A percentile compares a stretch with the other conserved stretches of the same genome.
Conservation (phyloP, 2,329 filamentous ascomycete genomes). For the Phaeosphaeriaceae sp. region DNA sequence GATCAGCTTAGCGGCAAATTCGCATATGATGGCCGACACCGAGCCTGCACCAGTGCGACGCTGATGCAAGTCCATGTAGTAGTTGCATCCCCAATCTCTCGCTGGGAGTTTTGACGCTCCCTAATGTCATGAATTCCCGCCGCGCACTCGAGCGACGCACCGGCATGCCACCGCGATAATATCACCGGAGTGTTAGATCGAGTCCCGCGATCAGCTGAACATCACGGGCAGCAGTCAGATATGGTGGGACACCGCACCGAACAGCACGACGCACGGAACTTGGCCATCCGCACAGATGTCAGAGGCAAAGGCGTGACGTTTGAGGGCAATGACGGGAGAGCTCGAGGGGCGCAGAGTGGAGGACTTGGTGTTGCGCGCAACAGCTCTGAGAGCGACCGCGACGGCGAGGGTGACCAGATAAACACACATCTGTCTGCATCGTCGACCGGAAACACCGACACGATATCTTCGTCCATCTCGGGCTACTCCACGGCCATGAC, state of each 20-base stretch:
- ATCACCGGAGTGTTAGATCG: neutral
- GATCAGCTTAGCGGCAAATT: conserved; percentile 8
- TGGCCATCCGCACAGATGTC: conserved; percentile 27
- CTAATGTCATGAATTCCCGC: conserved; percentile 5
- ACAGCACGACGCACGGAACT: conserved; percentile 19
- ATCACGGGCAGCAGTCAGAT: neutral
- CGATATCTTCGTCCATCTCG: conserved; percentile 39
- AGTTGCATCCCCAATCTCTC: neutral
- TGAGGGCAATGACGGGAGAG: conserved; percentile 25
- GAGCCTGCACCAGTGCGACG: neutral
- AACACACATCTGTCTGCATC: conserved; percentile 41
- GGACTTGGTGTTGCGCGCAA: conserved; percentile 10
- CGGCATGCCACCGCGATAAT: conserved; percentile 3
- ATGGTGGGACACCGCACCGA: conserved; percentile 28
- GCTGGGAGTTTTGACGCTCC: conserved; percentile 1
- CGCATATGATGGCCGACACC: neutral
- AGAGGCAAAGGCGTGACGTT: conserved; percentile 33
- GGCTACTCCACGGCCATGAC: conserved; percentile 45
- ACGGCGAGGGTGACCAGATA: conserved; percentile 12
- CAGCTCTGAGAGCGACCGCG: conserved; percentile 32
- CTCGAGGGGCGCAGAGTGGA: neutral
- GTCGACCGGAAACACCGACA: conserved; percentile 36
- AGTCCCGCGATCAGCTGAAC: neutral
- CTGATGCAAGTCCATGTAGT: neutral
- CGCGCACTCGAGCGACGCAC: conserved; percentile 1